These are phyloP conservation scores for Zygosaccharomyces bailii DNA, from an alignment of 805 yeast genomes.

Conservation along the genomic window DNA sequence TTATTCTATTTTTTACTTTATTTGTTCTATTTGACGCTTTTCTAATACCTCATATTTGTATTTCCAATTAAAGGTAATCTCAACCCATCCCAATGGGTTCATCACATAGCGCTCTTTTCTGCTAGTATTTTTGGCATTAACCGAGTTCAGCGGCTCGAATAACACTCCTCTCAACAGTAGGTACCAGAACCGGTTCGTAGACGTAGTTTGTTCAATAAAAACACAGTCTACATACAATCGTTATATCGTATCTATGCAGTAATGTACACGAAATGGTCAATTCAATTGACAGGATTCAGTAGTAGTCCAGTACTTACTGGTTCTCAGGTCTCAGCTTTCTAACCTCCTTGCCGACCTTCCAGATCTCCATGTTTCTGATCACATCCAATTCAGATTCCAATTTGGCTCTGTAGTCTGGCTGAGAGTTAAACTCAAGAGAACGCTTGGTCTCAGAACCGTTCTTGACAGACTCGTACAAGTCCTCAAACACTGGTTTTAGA, in stretches of 20 bases:
- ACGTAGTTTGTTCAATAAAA: conserved; percentile 6
- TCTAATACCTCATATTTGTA: no score
- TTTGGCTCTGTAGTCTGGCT: conserved; percentile 94
- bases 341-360: conserved; percentile 99
- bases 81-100: no score
- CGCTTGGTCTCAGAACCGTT: conserved; percentile 97
- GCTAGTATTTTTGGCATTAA: no score
- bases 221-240: conserved; percentile 8
- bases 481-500: conserved; percentile 96
- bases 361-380: conserved; percentile 98
- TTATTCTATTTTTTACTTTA: no score
- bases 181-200: background rate
- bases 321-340: conserved; percentile 99
- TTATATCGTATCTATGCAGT: conserved; percentile 10
- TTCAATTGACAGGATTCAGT: conserved; percentile 30
- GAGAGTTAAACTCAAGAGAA: conserved; percentile 97
- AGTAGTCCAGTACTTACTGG: conserved; percentile 49
- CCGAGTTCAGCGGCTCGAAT: no score
- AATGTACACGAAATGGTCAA: conserved; percentile 28
- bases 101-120: no score
- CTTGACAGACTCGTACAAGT: conserved; percentile 90
- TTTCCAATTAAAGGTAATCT: no score
- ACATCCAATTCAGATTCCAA: conserved; percentile 88
- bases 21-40: no score
- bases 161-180: background rate